phyloP scores from a whole-genome alignment of 768 basidiomycete species.

The Xerocomus spinulosus region DNA sequence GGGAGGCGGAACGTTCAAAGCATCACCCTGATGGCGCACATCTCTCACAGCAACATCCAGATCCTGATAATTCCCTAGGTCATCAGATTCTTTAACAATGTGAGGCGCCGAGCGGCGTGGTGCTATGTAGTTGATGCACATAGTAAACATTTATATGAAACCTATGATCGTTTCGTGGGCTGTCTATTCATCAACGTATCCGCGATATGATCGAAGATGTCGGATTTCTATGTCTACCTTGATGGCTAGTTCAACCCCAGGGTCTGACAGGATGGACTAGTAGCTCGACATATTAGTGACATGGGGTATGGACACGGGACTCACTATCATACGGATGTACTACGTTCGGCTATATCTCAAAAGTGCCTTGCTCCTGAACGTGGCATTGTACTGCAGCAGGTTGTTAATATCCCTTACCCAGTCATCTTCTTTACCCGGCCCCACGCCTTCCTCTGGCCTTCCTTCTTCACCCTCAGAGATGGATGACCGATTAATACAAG shows the following conservation, averaged over 20 bases:
- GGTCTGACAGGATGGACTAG: not conserved
- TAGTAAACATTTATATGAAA: not conserved
- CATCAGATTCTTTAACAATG: too few species aligned
- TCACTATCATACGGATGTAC: slow-evolving; percentile 9
- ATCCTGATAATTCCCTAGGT: too few species aligned
- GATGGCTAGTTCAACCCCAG: not conserved
- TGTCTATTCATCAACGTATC: not conserved
- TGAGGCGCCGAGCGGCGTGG: too few species aligned
- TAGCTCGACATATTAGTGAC: not conserved
- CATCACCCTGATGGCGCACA: too few species aligned
- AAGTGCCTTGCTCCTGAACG: slow-evolving; percentile 87
- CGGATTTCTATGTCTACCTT: not conserved
- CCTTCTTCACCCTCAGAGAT: slow-evolving; percentile 49
- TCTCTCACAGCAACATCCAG: too few species aligned
- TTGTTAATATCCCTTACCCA: slow-evolving; percentile 99
- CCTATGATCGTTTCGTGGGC: not conserved
- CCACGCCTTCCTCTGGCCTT: slow-evolving; percentile 57
- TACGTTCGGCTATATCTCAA: slow-evolving; percentile 60
- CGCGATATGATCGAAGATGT: not conserved
- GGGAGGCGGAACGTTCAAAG: too few species aligned
- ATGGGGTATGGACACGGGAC: not conserved
- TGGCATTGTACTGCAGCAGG: slow-evolving; percentile 89
- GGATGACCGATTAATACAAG: slow-evolving; percentile 86
- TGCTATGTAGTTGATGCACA: not conserved
- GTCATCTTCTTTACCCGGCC: slow-evolving; percentile 81